phyloP scores from a whole-genome alignment of 1,284 basidiomycete genomes.

The Ceratobasidium sp. region DNA sequence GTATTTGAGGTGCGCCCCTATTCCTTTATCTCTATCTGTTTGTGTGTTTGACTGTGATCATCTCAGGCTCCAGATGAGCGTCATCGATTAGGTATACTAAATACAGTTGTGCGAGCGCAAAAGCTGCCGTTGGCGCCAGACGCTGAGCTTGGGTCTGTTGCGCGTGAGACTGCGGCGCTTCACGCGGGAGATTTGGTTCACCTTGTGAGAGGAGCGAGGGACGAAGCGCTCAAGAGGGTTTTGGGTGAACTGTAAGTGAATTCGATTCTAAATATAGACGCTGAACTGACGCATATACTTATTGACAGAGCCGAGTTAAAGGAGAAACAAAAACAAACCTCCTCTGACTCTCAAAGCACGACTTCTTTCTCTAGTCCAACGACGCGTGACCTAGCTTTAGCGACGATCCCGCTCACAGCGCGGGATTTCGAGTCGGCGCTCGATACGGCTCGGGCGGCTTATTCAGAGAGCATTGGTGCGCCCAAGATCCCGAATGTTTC shows the following conservation, averaged over 20 bases:
- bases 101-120: slow-evolving; percentile 60
- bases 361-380: slow-evolving; percentile 21
- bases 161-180: slow-evolving; percentile 92
- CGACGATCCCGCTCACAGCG: slow-evolving; percentile 69
- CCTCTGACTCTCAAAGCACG: no score
- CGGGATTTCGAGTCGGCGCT: slow-evolving; percentile 82
- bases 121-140: slow-evolving; percentile 70
- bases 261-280: neutral
- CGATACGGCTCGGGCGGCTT: slow-evolving; percentile 78
- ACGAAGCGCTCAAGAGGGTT: slow-evolving; percentile 69
- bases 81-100: slow-evolving; percentile 74
- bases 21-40: neutral
- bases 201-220: slow-evolving; percentile 72
- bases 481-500: slow-evolving; percentile 96
- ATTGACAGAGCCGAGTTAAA: neutral
- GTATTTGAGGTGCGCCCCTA: slow-evolving; percentile 68
- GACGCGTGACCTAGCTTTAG: slow-evolving; percentile 54
- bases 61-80: slow-evolving; percentile 81
- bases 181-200: slow-evolving; percentile 85
- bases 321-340: neutral
- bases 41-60: slow-evolving; percentile 31
- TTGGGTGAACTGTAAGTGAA: slow-evolving; percentile 55
- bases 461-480: slow-evolving; percentile 93
- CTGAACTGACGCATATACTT: neutral
- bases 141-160: slow-evolving; percentile 76